phyloP scores from a whole-genome alignment of 345 rosid species.

The Dimocarpus longan region DNA sequence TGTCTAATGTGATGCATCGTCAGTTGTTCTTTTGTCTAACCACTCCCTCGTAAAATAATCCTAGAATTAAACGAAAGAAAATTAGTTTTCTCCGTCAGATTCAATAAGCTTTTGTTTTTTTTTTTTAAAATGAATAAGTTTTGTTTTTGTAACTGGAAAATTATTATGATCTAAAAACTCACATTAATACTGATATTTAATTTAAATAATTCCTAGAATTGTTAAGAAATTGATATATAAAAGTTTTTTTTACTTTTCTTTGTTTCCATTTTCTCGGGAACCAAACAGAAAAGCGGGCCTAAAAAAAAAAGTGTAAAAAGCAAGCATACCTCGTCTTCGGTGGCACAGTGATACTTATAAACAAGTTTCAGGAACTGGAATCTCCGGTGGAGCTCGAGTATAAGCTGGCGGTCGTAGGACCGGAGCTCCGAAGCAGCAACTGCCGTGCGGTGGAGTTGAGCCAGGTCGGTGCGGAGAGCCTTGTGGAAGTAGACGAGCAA shows the following conservation, averaged over 20 bases:
- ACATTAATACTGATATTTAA: background rate
- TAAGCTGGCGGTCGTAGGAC: constrained; percentile 20
- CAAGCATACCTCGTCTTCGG: constrained; percentile 74
- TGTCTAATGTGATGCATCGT: background rate
- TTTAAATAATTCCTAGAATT: background rate
- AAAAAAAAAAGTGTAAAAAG: background rate
- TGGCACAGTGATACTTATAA: constrained; percentile 59
- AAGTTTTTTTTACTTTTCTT: background rate
- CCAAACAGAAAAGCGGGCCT: background rate
- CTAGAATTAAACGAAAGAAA: background rate
- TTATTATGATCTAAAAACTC: background rate
- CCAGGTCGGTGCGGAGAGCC: constrained; percentile 61
- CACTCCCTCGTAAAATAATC: background rate
- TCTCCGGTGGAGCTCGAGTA: constrained; percentile 44
- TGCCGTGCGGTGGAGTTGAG: constrained; percentile 51
- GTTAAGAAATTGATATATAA: no score
- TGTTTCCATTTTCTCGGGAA: constrained; percentile 9
- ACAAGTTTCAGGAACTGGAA: constrained; percentile 72
- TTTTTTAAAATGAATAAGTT: no score
- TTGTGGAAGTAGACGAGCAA: constrained; percentile 67
- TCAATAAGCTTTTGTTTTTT: background rate
- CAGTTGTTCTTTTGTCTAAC: background rate
- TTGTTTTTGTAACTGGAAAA: background rate
- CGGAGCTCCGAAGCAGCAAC: constrained; percentile 37
- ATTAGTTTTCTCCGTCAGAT: background rate